phyloP scores from a whole-genome alignment of 148 eudicot species.

The Rhododendron henanense region DNA sequence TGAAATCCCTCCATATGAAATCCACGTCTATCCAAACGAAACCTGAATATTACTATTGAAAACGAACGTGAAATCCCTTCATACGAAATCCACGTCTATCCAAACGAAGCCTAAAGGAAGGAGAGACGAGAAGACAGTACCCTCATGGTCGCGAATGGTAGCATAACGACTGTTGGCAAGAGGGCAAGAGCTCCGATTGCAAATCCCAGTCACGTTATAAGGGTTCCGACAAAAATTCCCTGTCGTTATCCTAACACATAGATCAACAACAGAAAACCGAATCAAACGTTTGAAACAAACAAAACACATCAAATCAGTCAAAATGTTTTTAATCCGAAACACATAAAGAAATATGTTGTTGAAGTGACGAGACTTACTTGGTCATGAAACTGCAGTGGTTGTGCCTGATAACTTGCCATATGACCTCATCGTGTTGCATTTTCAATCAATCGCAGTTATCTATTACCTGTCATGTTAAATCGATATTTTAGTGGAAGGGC shows the following conservation, averaged over 20 bases:
- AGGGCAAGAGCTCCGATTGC: slow-evolving; percentile 98
- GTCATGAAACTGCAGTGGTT: slow-evolving; percentile 94
- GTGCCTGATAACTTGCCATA: slow-evolving; percentile 95
- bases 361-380: slow-evolving; percentile 40
- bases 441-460: slow-evolving; percentile 15
- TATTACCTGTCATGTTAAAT: not conserved
- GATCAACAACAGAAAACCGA: not conserved
- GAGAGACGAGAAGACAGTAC: slow-evolving; percentile 24
- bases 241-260: slow-evolving; percentile 58
- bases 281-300: not conserved
- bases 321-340: not conserved
- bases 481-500: not conserved
- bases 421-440: slow-evolving; percentile 98
- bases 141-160: slow-evolving; percentile 84
- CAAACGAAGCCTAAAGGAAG: not conserved
- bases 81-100: too few species aligned
- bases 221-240: slow-evolving; percentile 92
- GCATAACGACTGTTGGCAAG: slow-evolving; percentile 93
- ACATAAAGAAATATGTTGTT: not conserved
- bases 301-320: not conserved
- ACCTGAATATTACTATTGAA: too few species aligned
- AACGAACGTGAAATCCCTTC: too few species aligned
- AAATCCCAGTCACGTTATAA: slow-evolving; percentile 83
- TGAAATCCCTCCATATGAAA: not conserved
- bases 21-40: not conserved